Evolutionary conservation across 345 rosid genomes (phyloP), one percentile per base, ranked within the genome.

Genomic region (Diplotaxis tenuifolia): DNA sequence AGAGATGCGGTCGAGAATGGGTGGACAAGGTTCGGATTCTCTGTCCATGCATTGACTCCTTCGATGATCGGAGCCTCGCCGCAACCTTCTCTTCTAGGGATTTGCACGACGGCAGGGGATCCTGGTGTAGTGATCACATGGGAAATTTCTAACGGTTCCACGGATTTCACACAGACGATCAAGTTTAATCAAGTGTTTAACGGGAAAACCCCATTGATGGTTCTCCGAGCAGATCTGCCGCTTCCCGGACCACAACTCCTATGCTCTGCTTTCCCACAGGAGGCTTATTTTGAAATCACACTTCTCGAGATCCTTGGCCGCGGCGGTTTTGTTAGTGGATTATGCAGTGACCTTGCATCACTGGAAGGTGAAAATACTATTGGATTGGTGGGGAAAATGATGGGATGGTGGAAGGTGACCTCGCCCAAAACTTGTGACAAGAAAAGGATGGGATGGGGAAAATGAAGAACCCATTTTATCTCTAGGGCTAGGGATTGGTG

Each of bases 231-330:
- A 22, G 83, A 88, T 72, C 53, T 89, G 80, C 98, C 98, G 53
- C 71, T 94, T 55, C 98, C 98, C 3, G 97, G 97, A 36, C 98
- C 97, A 62, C 90, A 87, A 11, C 71, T 93, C 57, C 81, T 87
- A n/a, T 86, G 62, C 47, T 86, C 86, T n/a, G 83, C 91, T 67
- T 94, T 94, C 22, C 97, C 97, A 21, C 97, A 86, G 70, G 98
- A 91, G 42, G 97, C 96, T 38, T 94, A 89, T 79, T 91, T 94
- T 70, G 98, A 91, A 83, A 82, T 91, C 80, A 91, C 96, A 10
- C 56, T 94, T 67, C 21, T 87, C 47, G 73, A 74, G 64, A 79
- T 65, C 23, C 61, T 58, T n/a, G 59, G 78, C 15, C 74, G 60
- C 27, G 67, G 63, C 60, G 23, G 9, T 65, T 77, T 25, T 7